Base-by-base conservation (phyloP, 2,329 filamentous ascomycete species). In the Verticillium albo-atrum region DNA sequence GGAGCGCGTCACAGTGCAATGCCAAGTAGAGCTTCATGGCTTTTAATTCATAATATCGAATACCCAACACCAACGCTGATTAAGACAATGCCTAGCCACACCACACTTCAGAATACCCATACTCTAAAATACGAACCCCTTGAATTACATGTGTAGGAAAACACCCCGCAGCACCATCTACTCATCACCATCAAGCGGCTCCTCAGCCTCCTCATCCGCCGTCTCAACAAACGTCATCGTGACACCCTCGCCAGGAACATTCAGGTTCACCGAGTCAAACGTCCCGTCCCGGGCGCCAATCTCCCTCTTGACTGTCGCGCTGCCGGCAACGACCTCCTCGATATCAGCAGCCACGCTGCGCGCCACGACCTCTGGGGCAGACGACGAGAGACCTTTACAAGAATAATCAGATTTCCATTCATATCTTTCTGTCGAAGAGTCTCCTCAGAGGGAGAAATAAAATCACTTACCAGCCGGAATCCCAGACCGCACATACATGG, bases 161-260 rank as follows among this genome's bases (percentile, higher is more conserved):
- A n/a, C n/a, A n/a, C n/a, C 6, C 37, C 37, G 9, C n/a, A 47
- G 4, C 42, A 47, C 42, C 60, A 25, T 68, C 67, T 62, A 63
- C 47, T 70, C 68, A 60, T 71, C 71, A 27, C 70, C 68, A 28
- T 64, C 67, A 47, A 61, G 42, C 20, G 42, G 42, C 42, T 50
- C 42, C 42, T 50, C 42, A 12, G 42, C 67, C 25, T 62, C 67
- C 28, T 68, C 69, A 50, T 71, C 70, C n/a, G 73, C 65, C 23
- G 71, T 72, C 70, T 79, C 77, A 30, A 79, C 74, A 66, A 79
- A 78, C 1, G 77, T 79, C 76, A 79, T 77, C 50, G 76, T 78
- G 55, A 79, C 67, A n/a, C 76, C 76, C 66, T 77, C 74, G 50
- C 72, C 75, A 56, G 76, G 73, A 17, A 79, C 76, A 30, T 79